Evolutionary conservation across 2,329 filamentous ascomycete species (phyloP).

Genomic region (Pseudopyrenochaeta lycopersici): DNA sequence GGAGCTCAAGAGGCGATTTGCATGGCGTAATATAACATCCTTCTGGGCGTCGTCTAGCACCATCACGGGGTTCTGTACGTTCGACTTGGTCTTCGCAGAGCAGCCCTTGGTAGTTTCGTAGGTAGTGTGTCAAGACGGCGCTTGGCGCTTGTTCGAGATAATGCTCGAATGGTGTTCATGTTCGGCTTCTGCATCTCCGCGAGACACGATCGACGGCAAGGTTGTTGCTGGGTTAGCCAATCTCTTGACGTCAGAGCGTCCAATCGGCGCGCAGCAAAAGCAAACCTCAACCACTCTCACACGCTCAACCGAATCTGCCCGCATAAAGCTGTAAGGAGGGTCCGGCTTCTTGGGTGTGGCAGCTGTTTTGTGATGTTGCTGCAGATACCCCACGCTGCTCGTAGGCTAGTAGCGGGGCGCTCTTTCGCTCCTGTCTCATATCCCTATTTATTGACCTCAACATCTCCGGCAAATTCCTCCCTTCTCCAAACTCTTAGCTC

Average conservation of each 20-base stretch:
- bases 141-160: not conserved
- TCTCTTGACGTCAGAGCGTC: conserved; percentile 34
- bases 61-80: conserved; percentile 16
- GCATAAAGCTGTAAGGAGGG: conserved; percentile 11
- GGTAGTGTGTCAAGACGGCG: conserved; percentile 1
- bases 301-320: conserved; percentile 27
- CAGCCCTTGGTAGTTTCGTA: not conserved
- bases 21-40: conserved; percentile 22
- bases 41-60: conserved; percentile 25
- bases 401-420: conserved; percentile 21
- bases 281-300: conserved; percentile 26
- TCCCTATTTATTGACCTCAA: conserved; percentile 13
- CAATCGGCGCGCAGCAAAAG: conserved; percentile 31
- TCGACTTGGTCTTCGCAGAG: conserved; percentile 3
- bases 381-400: conserved; percentile 35
- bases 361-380: conserved; percentile 28
- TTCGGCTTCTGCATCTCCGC: conserved; percentile 15
- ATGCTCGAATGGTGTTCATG: not conserved
- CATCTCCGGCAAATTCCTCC: not conserved
- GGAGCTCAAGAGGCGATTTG: conserved; percentile 38
- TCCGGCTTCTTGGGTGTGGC: conserved; percentile 3
- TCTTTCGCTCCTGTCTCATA: conserved; percentile 7
- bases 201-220: conserved; percentile 29
- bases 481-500: conserved; percentile 3
- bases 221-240: conserved; percentile 17